Conservation (phyloP, 129 eudicot genomes). For the Pittosporum tobira region DNA sequence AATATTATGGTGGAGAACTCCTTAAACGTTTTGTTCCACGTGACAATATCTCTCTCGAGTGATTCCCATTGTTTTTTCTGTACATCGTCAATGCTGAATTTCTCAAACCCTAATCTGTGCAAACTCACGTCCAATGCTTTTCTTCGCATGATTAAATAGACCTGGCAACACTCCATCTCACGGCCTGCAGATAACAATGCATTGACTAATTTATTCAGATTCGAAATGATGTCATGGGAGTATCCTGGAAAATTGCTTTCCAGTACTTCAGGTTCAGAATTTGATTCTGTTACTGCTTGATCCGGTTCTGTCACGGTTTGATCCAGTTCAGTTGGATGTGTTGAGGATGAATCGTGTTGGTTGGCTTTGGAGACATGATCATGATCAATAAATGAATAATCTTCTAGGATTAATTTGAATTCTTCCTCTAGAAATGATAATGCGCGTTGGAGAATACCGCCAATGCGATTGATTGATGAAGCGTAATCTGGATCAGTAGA, state of each 20-base stretch:
- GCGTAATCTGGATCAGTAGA: conserved; percentile 27
- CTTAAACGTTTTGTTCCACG: conserved; percentile 54
- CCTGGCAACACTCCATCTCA: conserved; percentile 49
- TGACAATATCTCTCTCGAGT: conserved; percentile 50
- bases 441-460: conserved; percentile 58
- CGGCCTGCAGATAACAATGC: conserved; percentile 51
- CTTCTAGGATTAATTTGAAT: conserved; percentile 49
- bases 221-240: conserved; percentile 32
- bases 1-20: conserved; percentile 23
- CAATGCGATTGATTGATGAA: conserved; percentile 31
- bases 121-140: conserved; percentile 49
- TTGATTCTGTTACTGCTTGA: conserved; percentile 11
- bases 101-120: conserved; percentile 39
- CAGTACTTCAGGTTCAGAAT: neutral
- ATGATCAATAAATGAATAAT: conserved; percentile 20
- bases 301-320: conserved; percentile 9
- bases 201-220: conserved; percentile 31
- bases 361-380: conserved; percentile 26
- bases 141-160: conserved; percentile 49
- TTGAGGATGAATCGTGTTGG: conserved; percentile 20
- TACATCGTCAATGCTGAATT: conserved; percentile 62
- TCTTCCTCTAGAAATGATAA: conserved; percentile 65
- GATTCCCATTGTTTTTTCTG: conserved; percentile 76
- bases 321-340: neutral
- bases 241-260: conserved; percentile 32